Base-by-base conservation (phyloP, 2,329 filamentous ascomycete genomes). In the Nemania sp. region DNA sequence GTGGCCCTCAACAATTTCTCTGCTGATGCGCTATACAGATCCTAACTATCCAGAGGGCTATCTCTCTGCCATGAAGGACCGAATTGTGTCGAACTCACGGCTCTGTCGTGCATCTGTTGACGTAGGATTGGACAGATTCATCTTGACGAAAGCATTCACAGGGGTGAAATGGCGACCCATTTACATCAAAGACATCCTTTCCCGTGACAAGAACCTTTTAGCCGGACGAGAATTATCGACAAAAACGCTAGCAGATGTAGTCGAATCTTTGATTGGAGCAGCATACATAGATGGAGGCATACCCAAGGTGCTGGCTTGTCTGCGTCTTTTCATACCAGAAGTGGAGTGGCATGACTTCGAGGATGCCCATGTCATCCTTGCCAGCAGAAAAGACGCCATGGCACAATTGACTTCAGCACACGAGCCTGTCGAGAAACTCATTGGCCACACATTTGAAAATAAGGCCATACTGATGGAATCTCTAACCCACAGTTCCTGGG, bases 171-270 rank as follows among this genome's bases (percentile, higher is more conserved):
- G 93, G 93, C 73, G 77, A 2, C 87, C 90, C 0, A 71, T 80
- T 0, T 88, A 89, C 58, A 73, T 81, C 5, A 70, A 73, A 2
- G 72, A 81, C 15, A 64, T 76, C 2, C 56, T 76, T 9, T 43
- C 56, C 6, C 3, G 19, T 20, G 56, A 62, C 5, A 33, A 36
- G 3, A 43, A 49, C 3, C 7, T 22, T 4, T 8, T 31, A 3
- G 15, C 28, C 19, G 56, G 44, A 48, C 34, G 50, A 64, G 4
- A 28, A 44, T 22, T 65, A 56, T 49, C 90, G 0, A 88, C 84
- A 1, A 97, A 97, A 68, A 83, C 83, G 0, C 79, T 97, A 6
- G 93, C 93, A 3, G 93, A 97, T 64, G 86, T 97, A 0, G 80
- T 96, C 0, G 93, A 97, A 59, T 83, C 92, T 0, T 75, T 97